Evolutionary conservation across 2,329 filamentous ascomycete species (phyloP).

Genomic region (Pseudocercospora macadamiae): DNA sequence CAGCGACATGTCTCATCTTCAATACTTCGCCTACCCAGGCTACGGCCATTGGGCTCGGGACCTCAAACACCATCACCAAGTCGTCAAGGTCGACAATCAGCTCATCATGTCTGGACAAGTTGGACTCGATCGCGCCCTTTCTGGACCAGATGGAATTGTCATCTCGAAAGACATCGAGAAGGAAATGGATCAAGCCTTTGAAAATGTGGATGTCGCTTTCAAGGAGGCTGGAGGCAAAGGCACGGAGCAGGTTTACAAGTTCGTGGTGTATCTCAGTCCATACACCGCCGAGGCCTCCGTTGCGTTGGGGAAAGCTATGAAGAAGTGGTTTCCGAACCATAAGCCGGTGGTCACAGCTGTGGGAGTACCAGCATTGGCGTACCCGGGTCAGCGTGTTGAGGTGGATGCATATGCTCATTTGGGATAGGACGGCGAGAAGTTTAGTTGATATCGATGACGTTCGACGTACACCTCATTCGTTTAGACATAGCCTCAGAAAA

Average conservation of each 20-base stretch:
- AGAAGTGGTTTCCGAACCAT: slow-evolving; percentile 1
- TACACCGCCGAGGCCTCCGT: background rate
- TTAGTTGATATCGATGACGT: too few relatives aligned
- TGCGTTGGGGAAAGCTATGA: background rate
- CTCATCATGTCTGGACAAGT: background rate
- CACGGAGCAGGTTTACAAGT: background rate
- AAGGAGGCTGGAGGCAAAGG: slow-evolving; percentile 3
- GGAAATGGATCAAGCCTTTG: background rate
- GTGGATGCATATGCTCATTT: slow-evolving; percentile 6
- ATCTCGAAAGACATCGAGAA: background rate
- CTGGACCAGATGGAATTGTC: background rate
- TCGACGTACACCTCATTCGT: too few relatives aligned
- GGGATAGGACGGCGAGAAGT: too few relatives aligned
- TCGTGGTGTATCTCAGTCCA: background rate
- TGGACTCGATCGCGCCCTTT: background rate
- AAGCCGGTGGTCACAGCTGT: background rate
- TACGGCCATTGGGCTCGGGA: background rate
- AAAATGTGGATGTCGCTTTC: background rate
- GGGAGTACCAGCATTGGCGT: background rate
- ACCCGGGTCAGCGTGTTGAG: slow-evolving; percentile 2
- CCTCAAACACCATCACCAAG: background rate
- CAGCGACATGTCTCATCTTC: too few relatives aligned
- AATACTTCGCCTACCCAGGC: background rate
- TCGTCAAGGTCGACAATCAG: background rate
- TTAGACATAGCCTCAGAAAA: too few relatives aligned